These are phyloP conservation scores for Colletotrichum tanaceti DNA, from an alignment of 2,329 filamentous ascomycete species.

Conservation along the genomic window DNA sequence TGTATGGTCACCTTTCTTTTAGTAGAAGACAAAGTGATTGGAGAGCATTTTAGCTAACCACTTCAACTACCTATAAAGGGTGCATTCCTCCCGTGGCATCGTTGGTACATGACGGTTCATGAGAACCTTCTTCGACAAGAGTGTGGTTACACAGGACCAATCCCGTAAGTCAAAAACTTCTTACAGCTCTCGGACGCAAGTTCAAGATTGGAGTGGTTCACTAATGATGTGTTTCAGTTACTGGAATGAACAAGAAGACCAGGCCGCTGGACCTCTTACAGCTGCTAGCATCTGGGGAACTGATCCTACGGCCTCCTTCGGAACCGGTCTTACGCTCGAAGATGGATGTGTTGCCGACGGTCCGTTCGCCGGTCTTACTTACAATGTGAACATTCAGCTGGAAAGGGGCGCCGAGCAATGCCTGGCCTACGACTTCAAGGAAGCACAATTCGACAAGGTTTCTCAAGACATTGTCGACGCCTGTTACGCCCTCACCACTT, in stretches of 20 bases:
- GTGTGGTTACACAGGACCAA: slow-evolving; percentile 49
- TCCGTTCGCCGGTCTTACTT: slow-evolving; percentile 41
- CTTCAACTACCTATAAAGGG: neutral
- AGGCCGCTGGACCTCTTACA: slow-evolving; percentile 23
- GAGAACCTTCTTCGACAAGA: slow-evolving; percentile 47
- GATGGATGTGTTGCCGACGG: slow-evolving; percentile 44
- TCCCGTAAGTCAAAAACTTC: slow-evolving; percentile 49
- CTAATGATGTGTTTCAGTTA: slow-evolving; percentile 5
- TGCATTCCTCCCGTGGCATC: slow-evolving; percentile 52
- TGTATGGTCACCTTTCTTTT: slow-evolving; percentile 6
- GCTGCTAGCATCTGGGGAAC: slow-evolving; percentile 48
- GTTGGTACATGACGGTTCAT: slow-evolving; percentile 48
- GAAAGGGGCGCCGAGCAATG: slow-evolving; percentile 15
- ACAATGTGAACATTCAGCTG: slow-evolving; percentile 17
- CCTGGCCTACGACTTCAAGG: slow-evolving; percentile 23
- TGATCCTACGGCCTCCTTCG: slow-evolving; percentile 47
- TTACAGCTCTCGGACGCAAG: slow-evolving; percentile 27
- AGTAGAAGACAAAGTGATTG: neutral
- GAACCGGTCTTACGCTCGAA: slow-evolving; percentile 41
- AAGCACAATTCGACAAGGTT: slow-evolving; percentile 21
- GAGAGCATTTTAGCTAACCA: neutral
- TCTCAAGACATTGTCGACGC: slow-evolving; percentile 31
- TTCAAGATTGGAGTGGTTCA: neutral
- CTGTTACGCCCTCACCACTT: slow-evolving; percentile 21
- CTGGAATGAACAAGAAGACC: slow-evolving; percentile 36